Percentiles rank a stretch among this genome's conserved stretches.
phyloP scores from a whole-genome alignment of 345 rosid species.

The Anacardium occidentale region DNA sequence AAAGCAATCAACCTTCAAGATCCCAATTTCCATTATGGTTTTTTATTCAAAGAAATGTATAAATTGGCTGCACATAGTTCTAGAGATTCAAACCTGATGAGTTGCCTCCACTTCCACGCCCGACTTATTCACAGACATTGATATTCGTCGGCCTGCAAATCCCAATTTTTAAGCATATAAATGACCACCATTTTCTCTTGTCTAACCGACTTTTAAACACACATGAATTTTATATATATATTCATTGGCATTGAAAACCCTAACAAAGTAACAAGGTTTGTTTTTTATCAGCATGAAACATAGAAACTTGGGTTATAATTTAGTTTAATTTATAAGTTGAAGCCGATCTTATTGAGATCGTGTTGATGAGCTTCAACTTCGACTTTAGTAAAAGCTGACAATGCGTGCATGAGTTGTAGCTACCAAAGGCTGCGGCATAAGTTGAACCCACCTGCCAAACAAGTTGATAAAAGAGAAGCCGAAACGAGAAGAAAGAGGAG shows the following conservation, averaged over 20 bases:
- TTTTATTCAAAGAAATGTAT: not conserved
- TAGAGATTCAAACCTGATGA: slow-evolving; percentile 33
- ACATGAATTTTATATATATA: too few relatives aligned
- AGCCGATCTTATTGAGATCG: too few relatives aligned
- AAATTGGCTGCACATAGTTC: too few relatives aligned
- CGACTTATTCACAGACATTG: slow-evolving; percentile 27
- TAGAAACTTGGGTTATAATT: not conserved
- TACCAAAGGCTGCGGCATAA: slow-evolving; percentile 20
- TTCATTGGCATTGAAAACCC: too few relatives aligned
- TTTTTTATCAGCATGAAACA: not conserved
- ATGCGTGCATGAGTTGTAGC: slow-evolving; percentile 10
- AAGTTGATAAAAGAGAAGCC: slow-evolving; percentile 40
- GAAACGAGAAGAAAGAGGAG: slow-evolving; percentile 54
- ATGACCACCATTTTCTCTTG: not conserved
- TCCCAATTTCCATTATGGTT: not conserved
- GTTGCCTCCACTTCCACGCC: slow-evolving; percentile 27
- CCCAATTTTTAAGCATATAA: not conserved
- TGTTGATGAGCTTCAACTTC: too few relatives aligned
- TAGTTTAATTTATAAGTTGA: too few relatives aligned
- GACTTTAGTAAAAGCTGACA: not conserved
- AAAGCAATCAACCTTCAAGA: too few relatives aligned
- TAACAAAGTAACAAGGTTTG: too few relatives aligned
- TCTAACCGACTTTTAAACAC: too few relatives aligned
- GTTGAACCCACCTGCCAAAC: slow-evolving; percentile 44
- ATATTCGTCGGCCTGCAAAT: slow-evolving; percentile 42